These are phyloP conservation scores for Thuidium tamariscinum DNA, from an alignment of 225 moss, liverwort and hornwort genomes.

Conservation along the genomic window DNA sequence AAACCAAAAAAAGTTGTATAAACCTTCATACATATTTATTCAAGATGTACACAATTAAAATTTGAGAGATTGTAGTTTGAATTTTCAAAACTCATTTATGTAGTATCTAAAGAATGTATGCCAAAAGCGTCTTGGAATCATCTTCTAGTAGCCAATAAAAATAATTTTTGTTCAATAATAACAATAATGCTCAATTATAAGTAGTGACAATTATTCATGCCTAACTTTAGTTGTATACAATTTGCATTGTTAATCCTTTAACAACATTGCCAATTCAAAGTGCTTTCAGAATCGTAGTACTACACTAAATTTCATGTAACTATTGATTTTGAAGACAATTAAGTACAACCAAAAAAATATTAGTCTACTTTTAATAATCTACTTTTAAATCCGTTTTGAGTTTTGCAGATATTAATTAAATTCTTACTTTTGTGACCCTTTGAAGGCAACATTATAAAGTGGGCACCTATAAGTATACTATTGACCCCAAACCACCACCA, in stretches of 20 bases:
- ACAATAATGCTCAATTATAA: background rate
- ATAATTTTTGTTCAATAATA: background rate
- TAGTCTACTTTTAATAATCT: background rate
- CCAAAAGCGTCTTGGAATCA: background rate
- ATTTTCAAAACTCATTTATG: background rate
- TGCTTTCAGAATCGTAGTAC: background rate
- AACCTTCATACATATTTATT: background rate
- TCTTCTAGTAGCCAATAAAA: accelerated
- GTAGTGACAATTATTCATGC: accelerated
- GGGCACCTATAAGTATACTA: accelerated
- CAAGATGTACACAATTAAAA: background rate
- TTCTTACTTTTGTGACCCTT: accelerated
- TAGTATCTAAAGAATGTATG: accelerated
- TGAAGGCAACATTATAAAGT: background rate
- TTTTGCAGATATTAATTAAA: background rate
- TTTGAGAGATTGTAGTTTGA: background rate
- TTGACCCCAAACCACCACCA: accelerated
- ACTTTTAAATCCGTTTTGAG: background rate
- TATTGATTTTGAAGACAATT: background rate
- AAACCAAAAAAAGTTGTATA: background rate
- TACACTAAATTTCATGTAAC: background rate
- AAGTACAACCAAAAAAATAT: accelerated
- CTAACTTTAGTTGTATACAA: background rate
- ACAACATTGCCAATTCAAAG: accelerated
- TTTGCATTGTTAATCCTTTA: background rate